A percentile compares a stretch with the other conserved stretches of the same genome.
Conservation (phyloP, 192 early-diverging fungal genomes). For the Coemansia sp. region DNA sequence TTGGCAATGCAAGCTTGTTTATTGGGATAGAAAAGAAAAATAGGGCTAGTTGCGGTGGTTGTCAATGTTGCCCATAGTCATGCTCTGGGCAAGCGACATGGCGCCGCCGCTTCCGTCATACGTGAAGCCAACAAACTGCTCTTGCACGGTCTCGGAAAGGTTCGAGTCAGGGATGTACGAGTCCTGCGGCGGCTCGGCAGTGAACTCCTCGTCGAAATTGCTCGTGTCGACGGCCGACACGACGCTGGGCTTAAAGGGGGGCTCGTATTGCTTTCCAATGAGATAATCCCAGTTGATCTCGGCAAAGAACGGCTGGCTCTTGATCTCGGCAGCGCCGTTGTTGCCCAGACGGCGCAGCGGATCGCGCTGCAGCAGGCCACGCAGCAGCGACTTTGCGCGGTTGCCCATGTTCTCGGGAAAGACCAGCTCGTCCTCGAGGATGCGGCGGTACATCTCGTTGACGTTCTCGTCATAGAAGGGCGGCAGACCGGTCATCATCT, state of each 20-base stretch:
- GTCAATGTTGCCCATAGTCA: constrained; percentile 55
- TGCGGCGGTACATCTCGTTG: constrained; percentile 94
- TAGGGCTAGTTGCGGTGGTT: constrained; percentile 30
- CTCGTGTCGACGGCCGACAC: constrained; percentile 87
- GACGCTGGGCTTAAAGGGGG: constrained; percentile 91
- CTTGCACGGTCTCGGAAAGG: constrained; percentile 85
- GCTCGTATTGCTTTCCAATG: constrained; percentile 87
- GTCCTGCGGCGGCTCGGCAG: constrained; percentile 88
- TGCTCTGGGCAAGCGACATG: constrained; percentile 60
- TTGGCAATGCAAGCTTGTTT: not conserved
- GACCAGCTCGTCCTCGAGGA: constrained; percentile 84
- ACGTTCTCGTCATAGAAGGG: constrained; percentile 95
- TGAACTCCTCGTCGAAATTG: constrained; percentile 99
- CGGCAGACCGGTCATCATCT: constrained; percentile 85
- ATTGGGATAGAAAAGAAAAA: not conserved
- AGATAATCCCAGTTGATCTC: constrained; percentile 87
- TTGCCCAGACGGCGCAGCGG: constrained; percentile 79
- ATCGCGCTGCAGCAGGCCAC: constrained; percentile 76
- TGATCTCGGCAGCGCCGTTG: constrained; percentile 87
- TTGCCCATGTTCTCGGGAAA: constrained; percentile 74
- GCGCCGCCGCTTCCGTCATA: constrained; percentile 78
- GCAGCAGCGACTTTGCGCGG: constrained; percentile 65
- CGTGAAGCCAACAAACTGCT: constrained; percentile 95
- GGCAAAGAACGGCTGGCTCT: constrained; percentile 91
- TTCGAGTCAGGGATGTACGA: constrained; percentile 79